Percentiles rank a stretch among this genome's conserved stretches.
Conservation (phyloP, 2,329 filamentous ascomycete species). For the Ophiostoma montium region DNA sequence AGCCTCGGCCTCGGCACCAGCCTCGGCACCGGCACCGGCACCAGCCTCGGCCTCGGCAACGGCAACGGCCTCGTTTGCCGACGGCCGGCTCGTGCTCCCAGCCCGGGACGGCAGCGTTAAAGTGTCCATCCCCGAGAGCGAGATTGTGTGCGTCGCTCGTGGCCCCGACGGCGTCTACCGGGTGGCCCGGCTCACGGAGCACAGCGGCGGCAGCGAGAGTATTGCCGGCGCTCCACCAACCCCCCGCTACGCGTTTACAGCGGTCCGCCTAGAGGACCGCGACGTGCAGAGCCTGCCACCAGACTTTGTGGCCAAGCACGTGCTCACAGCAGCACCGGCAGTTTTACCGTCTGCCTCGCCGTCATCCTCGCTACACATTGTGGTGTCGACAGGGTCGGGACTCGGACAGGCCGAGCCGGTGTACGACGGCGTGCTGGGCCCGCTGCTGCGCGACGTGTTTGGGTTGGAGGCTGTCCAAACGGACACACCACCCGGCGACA, state of each 20-base stretch:
- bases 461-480: conserved; percentile 20
- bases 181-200: too few relatives aligned
- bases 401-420: conserved; percentile 40
- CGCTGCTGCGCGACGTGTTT: conserved; percentile 35
- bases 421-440: conserved; percentile 40
- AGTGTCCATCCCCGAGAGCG: conserved; percentile 17
- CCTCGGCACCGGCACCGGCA: too few relatives aligned
- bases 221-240: neutral
- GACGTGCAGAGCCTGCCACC: neutral
- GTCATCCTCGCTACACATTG: conserved; percentile 36
- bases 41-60: neutral
- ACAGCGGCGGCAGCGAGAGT: neutral
- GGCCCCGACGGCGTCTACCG: neutral
- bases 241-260: neutral
- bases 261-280: neutral
- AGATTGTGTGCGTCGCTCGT: conserved; percentile 16
- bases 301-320: neutral
- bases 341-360: neutral
- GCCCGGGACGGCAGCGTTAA: neutral
- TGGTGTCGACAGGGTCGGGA: conserved; percentile 56
- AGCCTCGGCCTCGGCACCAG: too few relatives aligned
- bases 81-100: conserved; percentile 10
- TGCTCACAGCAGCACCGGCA: neutral
- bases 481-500: neutral
- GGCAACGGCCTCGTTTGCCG: neutral